A percentile compares a stretch with the other conserved stretches of the same genome.
phyloP scores from a whole-genome alignment of 345 rosid species.

The Psidium friedrichsthalianum region DNA sequence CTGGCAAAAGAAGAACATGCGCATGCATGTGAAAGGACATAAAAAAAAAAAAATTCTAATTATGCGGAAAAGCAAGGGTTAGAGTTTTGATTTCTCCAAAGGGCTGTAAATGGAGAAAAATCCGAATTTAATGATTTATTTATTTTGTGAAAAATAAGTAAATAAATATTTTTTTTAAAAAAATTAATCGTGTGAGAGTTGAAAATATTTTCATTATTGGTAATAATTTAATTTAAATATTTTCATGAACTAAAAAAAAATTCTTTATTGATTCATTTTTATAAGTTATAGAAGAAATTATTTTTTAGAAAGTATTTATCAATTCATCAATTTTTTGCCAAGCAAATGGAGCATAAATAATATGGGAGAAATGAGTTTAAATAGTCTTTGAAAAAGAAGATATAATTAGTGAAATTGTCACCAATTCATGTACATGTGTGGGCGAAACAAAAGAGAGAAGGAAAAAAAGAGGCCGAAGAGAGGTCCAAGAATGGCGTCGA shows the following conservation, averaged over 20 bases:
- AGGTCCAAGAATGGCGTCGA: constrained; percentile 12
- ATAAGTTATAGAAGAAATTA: background rate
- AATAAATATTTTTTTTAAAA: rapidly evolving
- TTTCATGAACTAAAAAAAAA: background rate
- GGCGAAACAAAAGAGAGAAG: background rate
- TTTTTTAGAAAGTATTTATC: background rate
- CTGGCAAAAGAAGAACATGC: background rate
- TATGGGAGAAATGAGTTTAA: background rate
- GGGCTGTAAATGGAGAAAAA: background rate
- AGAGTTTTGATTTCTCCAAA: background rate
- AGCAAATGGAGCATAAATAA: too few species aligned
- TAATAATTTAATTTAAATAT: background rate
- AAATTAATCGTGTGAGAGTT: background rate
- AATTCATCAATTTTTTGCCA: background rate
- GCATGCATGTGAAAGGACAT: background rate
- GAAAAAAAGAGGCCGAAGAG: background rate
- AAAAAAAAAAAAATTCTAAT: too few species aligned
- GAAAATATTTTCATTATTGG: background rate
- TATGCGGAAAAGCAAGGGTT: background rate
- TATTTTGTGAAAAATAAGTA: rapidly evolving
- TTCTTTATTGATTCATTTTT: background rate
- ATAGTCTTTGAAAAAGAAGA: too few species aligned
- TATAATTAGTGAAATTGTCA: background rate
- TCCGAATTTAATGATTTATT: background rate
- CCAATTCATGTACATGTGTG: background rate